Base-by-base conservation (phyloP, 768 basidiomycete genomes). In the Cystofilobasidium capitatum region DNA sequence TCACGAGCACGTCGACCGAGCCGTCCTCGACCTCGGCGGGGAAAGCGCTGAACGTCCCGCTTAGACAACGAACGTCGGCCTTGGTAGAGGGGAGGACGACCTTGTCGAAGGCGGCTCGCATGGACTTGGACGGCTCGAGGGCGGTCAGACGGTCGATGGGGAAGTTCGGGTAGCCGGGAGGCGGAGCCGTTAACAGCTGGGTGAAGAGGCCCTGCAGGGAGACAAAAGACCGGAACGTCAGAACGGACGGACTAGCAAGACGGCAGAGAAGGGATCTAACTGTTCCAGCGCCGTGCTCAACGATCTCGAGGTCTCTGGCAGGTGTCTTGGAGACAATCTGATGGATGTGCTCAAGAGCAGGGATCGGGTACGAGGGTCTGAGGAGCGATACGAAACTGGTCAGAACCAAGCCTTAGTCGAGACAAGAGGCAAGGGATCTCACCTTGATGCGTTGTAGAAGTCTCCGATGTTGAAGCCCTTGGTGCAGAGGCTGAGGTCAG, bases 201-300 rank as follows among this genome's bases (percentile, higher is more conserved):
- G 51, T 55, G 51, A 55, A 55, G 29, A 55, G 51, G 13, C 51
- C 51, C 51, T 55, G 31, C 9, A 54, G 26, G 49, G 49, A 6
- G 49, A 54, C 26, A 10, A 5, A 29, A 17, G 17, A 54, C 8
- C n/a, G 49, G 8, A 9, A 31, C 10, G 49, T 54, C 5, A 26
- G 49, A 24, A 22, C 20, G 33, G 47, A n/a, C n/a, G 47, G 22
- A 26, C 47, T 22, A 49, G 47, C 24, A 13, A n/a, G 47, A 24
- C 7, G 13, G 49, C 24, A 9, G 9, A 29, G 24, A 24, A 49
- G 20, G 8, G 24, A 17, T 26, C 49, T n/a, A n/a, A 55, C 51
- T 13, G 17, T 55, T 2, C 51, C 51, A 2, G 51, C 51, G 8
- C 51, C 51, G 29, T 55, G 51, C 51, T 55, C 51, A 31, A 55